Base-by-base conservation (phyloP, 129 eudicot species). In the Calendula officinalis region DNA sequence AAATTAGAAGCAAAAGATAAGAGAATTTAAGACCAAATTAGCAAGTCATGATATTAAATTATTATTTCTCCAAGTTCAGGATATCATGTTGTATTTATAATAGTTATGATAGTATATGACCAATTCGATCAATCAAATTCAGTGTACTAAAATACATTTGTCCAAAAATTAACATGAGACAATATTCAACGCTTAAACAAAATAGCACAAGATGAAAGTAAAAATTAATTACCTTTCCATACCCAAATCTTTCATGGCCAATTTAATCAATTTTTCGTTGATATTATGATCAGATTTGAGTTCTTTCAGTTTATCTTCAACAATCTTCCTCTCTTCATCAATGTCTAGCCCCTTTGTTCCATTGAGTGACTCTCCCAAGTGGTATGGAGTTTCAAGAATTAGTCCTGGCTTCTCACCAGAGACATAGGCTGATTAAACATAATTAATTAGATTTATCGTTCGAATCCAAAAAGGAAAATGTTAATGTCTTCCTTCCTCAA, bases 331-430 rank as follows among this genome's bases (percentile, higher is more conserved):
- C 79, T 91, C 98, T 16, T 43, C 51, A 7, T 83, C 70, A 22
- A 88, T 77, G 70, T 85, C 85, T 3, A 91, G 70, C 11, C 85
- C 86, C 2, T 17, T 14, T 55, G 57, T 70, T 14, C 95, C 96
- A 49, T 87, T 91, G 0, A 88, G 79, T 5, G 96, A 70, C 70
- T 85, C 91, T 1, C 95, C 95, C 83, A 88, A 57, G 14, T 72
- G 2, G 39, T 77, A 85, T 9, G 96, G 79, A 4, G 61, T 83
- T 70, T 91, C 98, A 27, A 66, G 50, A 72, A 88, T 82, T 0
- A 91, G 69, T 57, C 98, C 95, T 0, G 65, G 76, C 45, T 64
- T 82, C 74, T 84, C 95, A 0, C 97, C 97, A 0, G 85, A 82
- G 0, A 90, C 97, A 46, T 77, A 90, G 4, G 95, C 95, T 90